Percentiles rank a stretch among this genome's conserved stretches.
Conservation (phyloP, 2,329 filamentous ascomycete genomes). For the Boeremia exigua region DNA sequence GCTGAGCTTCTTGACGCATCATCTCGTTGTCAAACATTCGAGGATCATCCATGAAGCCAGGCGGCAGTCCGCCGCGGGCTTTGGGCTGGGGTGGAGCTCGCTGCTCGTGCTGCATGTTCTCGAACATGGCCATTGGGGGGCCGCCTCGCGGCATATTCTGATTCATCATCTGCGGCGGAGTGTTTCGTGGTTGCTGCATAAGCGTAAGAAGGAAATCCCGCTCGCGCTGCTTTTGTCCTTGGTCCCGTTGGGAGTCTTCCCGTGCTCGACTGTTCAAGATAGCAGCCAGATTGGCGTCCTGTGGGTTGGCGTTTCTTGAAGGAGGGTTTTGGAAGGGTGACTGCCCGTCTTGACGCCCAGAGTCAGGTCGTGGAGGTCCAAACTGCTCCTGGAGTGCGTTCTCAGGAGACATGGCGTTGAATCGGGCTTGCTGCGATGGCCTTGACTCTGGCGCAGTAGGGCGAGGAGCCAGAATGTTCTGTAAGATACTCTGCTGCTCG, state of each 20-base stretch:
- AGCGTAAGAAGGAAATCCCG: slow-evolving; percentile 86
- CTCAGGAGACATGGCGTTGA: slow-evolving; percentile 45
- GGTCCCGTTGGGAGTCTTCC: slow-evolving; percentile 47
- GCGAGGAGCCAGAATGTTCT: slow-evolving; percentile 44
- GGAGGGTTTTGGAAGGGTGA: slow-evolving; percentile 41
- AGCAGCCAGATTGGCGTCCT: slow-evolving; percentile 43
- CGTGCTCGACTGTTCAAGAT: slow-evolving; percentile 48
- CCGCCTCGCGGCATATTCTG: slow-evolving; percentile 46
- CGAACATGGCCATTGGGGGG: slow-evolving; percentile 43
- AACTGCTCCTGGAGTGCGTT: slow-evolving; percentile 40
- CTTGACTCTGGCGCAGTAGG: slow-evolving; percentile 39
- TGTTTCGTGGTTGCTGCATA: slow-evolving; percentile 67
- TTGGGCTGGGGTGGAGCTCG: slow-evolving; percentile 48
- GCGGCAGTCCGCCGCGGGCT: slow-evolving; percentile 43
- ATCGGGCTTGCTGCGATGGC: slow-evolving; percentile 38
- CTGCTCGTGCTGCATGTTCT: slow-evolving; percentile 37
- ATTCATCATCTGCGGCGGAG: slow-evolving; percentile 42
- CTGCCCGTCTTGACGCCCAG: slow-evolving; percentile 39
- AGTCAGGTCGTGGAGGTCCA: slow-evolving; percentile 38
- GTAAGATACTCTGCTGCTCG: slow-evolving; percentile 46
- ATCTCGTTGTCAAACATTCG: slow-evolving; percentile 44
- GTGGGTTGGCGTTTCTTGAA: slow-evolving; percentile 38
- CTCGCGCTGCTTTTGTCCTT: slow-evolving; percentile 63
- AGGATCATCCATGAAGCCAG: slow-evolving; percentile 47
- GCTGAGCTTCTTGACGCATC: slow-evolving; percentile 40